A percentile compares a stretch with the other conserved stretches of the same genome.
phyloP scores from a whole-genome alignment of 2,329 filamentous ascomycete species.

The Colletotrichum cordylinicola region DNA sequence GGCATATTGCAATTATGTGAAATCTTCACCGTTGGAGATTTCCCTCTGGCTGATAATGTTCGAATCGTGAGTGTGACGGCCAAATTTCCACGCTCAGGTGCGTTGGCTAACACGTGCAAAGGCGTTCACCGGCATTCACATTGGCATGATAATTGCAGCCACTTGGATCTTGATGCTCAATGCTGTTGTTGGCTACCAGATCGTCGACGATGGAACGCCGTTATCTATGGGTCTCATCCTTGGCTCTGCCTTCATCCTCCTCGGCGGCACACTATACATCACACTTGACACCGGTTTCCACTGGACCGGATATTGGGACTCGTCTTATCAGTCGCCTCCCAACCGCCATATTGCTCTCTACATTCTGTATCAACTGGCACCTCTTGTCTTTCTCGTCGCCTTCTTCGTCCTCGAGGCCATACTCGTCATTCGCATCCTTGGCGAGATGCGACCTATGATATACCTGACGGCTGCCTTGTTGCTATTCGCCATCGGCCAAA shows the following conservation, averaged over 20 bases:
- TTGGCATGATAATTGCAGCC: constrained; percentile 87
- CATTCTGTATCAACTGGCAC: constrained; percentile 89
- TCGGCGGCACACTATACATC: constrained; percentile 94
- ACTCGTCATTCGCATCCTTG: constrained; percentile 84
- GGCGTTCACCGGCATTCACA: constrained; percentile 89
- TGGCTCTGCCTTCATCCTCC: constrained; percentile 72
- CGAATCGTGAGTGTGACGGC: constrained; percentile 70
- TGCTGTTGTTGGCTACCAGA: constrained; percentile 88
- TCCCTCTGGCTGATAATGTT: constrained; percentile 75
- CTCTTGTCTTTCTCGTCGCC: constrained; percentile 85
- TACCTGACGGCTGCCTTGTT: constrained; percentile 78
- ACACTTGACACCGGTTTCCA: constrained; percentile 89
- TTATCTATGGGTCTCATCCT: constrained; percentile 80
- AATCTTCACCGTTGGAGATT: constrained; percentile 92
- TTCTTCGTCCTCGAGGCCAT: constrained; percentile 86
- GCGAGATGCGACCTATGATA: constrained; percentile 91
- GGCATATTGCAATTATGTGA: constrained; percentile 91
- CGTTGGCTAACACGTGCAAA: constrained; percentile 36
- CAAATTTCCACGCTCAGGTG: not conserved
- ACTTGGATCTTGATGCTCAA: constrained; percentile 93
- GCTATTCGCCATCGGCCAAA: constrained; percentile 88
- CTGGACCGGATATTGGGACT: constrained; percentile 82
- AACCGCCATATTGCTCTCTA: constrained; percentile 86
- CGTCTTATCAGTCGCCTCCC: constrained; percentile 57
- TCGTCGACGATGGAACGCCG: constrained; percentile 91